phyloP scores from a whole-genome alignment of 1,284 basidiomycete species.

The Fereydounia khargensis region DNA sequence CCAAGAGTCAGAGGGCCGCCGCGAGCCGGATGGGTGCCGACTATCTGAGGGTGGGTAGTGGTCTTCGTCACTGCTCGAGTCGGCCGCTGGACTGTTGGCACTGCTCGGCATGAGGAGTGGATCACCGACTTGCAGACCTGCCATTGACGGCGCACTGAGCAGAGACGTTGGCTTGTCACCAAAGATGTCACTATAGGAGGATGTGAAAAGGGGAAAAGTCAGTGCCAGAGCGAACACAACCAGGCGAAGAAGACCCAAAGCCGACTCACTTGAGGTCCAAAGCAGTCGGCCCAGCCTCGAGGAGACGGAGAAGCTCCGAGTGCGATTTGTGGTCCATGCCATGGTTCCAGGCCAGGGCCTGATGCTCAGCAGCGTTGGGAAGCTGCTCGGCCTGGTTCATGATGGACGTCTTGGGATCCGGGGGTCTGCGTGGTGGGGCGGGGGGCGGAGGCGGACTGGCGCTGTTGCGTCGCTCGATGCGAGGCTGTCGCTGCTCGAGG shows the following conservation, averaged over 20 bases:
- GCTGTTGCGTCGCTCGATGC: too few species aligned
- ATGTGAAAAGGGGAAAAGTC: not conserved
- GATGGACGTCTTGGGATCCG: too few species aligned
- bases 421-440: too few species aligned
- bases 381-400: too few species aligned
- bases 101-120: constrained; percentile 12
- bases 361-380: constrained; percentile 1
- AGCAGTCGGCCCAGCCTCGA: constrained; percentile 20
- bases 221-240: too few species aligned
- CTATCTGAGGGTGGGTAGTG: too few species aligned
- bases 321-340: constrained; percentile 18
- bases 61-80: too few species aligned
- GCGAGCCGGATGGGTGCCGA: too few species aligned
- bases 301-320: constrained; percentile 19
- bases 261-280: constrained; percentile 9
- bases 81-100: not conserved
- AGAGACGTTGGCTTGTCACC: constrained; percentile 28
- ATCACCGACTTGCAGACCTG: constrained; percentile 10
- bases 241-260: not conserved
- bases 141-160: constrained; percentile 23
- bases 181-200: constrained; percentile 8
- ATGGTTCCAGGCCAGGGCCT: constrained; percentile 20
- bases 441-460: too few species aligned
- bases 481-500: too few species aligned
- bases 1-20: too few species aligned